Evolutionary conservation across 306 rosid species (phyloP), one percentile per base, ranked within the genome.

Genomic region (Abrus precatorius): DNA sequence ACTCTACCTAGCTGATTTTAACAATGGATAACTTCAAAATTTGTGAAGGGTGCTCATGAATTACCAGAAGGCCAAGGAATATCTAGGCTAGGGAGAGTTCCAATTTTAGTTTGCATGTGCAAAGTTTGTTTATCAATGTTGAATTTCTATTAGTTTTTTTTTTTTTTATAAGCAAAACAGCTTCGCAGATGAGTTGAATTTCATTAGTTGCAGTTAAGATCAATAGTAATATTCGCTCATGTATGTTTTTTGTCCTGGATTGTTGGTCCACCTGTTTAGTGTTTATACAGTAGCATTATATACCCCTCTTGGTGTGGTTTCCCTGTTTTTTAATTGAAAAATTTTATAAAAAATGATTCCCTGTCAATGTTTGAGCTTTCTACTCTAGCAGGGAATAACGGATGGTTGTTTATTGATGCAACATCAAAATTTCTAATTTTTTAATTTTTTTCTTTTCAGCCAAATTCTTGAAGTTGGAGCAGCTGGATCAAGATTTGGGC

Each of bases 381-480:
- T 74, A 68, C 29, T 13, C 65, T 78, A 29, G 55, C 5, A 38
- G 43, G 82, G 57, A 74, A 45, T 65, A 52, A 20, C 50, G 69
- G 36, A 32, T 80, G 34, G 65, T 72, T 64, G 41, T 72, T 2
- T 36, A 36, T 36, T 30, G 38, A 76, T 73, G 60, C 38, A 66
- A 53, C 59, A 43, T 30, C 52, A 80, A 79, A 2, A 30, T 76
- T 50, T 76, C 57, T 72, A 13, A 8, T 59, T 20, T n/a, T 67
- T 20, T 20, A 20, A 20, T 44, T 8, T 65, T 48, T 56, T 32
- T 48, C 68, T 83, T 62, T 82, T 45, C 94, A 95, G 99, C 99
- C 84, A 95, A 95, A 89, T 95, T 95, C 87, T 89, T 95, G 87
- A 95, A 89, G 93, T 83, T 95, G 85, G 99, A 95, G 90, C 97